Conservation (phyloP, 148 eudicot genomes). For the Nepenthes mirabilis region DNA sequence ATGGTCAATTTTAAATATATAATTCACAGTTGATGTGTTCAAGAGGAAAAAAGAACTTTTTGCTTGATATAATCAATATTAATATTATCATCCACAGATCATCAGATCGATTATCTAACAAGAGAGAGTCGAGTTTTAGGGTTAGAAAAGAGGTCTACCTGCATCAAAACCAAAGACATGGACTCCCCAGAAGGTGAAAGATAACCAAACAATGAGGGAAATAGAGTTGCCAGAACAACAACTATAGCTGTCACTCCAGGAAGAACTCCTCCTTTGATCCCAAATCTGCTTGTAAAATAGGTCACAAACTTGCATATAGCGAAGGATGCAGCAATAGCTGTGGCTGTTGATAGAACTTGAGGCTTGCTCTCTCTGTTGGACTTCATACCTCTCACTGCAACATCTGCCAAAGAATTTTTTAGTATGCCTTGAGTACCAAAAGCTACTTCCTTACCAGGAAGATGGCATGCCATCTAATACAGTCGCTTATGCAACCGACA, state of each 20-base stretch:
- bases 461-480: no score
- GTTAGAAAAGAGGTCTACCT: conserved; percentile 24
- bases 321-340: conserved; percentile 62
- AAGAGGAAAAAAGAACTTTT: no score
- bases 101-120: background rate
- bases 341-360: conserved; percentile 41
- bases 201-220: conserved; percentile 42
- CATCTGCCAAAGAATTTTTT: conserved; percentile 40
- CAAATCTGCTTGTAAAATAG: conserved; percentile 25
- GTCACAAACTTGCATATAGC: conserved; percentile 47
- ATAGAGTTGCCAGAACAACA: conserved; percentile 59
- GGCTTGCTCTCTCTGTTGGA: conserved; percentile 34
- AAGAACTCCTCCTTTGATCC: conserved; percentile 56
- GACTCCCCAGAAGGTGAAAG: conserved; percentile 86
- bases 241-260: conserved; percentile 68
- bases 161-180: conserved; percentile 62
- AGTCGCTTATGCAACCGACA: no score
- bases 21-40: no score
- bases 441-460: no score
- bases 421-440: no score
- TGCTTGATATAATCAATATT: no score
- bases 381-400: conserved; percentile 5
- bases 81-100: background rate
- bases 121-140: background rate
- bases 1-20: no score